Conservation (phyloP, 495 filamentous ascomycete species). For the Penicillium paradoxum region DNA sequence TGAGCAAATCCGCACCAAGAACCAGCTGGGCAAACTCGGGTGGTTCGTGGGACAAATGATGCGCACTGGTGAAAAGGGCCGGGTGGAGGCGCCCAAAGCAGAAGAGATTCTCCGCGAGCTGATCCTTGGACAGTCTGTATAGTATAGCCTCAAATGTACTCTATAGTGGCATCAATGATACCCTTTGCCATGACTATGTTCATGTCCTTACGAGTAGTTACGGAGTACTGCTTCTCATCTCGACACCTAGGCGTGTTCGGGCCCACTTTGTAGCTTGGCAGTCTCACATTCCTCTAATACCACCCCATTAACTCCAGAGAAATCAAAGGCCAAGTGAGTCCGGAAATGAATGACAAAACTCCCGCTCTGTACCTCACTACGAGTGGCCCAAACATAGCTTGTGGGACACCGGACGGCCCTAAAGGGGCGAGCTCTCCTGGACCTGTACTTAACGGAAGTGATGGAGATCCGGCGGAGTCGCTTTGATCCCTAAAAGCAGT, state of each 20-base stretch:
- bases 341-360: constrained; percentile 6
- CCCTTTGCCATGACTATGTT: constrained; percentile 2
- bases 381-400: constrained; percentile 9
- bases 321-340: constrained; percentile 4
- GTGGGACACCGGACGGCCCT: constrained; percentile 22
- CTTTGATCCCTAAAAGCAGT: constrained; percentile 48
- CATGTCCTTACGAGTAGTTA: not conserved
- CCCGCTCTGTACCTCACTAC: constrained; percentile 6
- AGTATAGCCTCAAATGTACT: constrained; percentile 14
- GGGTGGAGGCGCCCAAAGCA: constrained; percentile 69
- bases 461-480: constrained; percentile 31
- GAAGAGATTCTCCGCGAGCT: constrained; percentile 58
- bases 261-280: not conserved
- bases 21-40: constrained; percentile 70
- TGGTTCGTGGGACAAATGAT: constrained; percentile 94
- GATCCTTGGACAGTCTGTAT: constrained; percentile 33
- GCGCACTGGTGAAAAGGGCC: constrained; percentile 65
- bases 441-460: constrained; percentile 51
- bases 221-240: no score
- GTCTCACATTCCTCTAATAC: not conserved
- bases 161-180: constrained; percentile 12
- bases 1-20: constrained; percentile 59
- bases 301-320: not conserved
- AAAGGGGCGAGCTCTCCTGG: constrained; percentile 41
- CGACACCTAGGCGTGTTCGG: no score